A percentile compares a stretch with the other conserved stretches of the same genome.
Evolutionary conservation across 805 yeast genomes (phyloP).

Genomic region (Lachancea waltii): DNA sequence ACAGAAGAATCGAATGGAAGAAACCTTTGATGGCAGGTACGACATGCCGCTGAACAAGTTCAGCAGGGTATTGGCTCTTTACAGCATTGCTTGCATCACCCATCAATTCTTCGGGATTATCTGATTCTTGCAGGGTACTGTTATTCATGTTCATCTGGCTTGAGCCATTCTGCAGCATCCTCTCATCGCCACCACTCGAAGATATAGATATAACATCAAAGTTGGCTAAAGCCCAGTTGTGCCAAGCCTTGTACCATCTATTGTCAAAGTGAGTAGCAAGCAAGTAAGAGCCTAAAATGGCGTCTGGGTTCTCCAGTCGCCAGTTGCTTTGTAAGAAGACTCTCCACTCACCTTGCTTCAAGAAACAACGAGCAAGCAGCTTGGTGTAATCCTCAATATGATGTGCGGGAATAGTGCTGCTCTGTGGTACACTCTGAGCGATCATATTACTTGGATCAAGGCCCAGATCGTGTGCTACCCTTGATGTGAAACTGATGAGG

Average conservation of each 20-base stretch:
- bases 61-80: constrained; percentile 36
- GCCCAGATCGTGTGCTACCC: constrained; percentile 84
- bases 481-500: constrained; percentile 81
- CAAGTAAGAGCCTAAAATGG: constrained; percentile 83
- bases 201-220: constrained; percentile 80
- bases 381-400: constrained; percentile 79
- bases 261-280: constrained; percentile 92
- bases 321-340: constrained; percentile 72
- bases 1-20: constrained; percentile 86
- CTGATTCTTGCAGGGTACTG: constrained; percentile 14
- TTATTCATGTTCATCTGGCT: constrained; percentile 11
- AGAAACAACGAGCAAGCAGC: constrained; percentile 84
- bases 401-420: constrained; percentile 39
- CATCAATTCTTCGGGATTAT: constrained; percentile 19
- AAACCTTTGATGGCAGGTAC: constrained; percentile 95
- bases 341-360: constrained; percentile 99
- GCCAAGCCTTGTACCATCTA: constrained; percentile 98
- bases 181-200: constrained; percentile 21
- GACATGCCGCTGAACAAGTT: constrained; percentile 76
- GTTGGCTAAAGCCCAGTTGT: constrained; percentile 97
- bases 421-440: constrained; percentile 75
- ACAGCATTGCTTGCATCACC: constrained; percentile 27
- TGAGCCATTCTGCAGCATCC: constrained; percentile 25
- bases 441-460: constrained; percentile 81
- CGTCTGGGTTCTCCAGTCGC: constrained; percentile 72